Evolutionary conservation across 2,329 filamentous ascomycete genomes (phyloP), one percentile per base, ranked within the genome.

Genomic region (Scytalidium sp.): DNA sequence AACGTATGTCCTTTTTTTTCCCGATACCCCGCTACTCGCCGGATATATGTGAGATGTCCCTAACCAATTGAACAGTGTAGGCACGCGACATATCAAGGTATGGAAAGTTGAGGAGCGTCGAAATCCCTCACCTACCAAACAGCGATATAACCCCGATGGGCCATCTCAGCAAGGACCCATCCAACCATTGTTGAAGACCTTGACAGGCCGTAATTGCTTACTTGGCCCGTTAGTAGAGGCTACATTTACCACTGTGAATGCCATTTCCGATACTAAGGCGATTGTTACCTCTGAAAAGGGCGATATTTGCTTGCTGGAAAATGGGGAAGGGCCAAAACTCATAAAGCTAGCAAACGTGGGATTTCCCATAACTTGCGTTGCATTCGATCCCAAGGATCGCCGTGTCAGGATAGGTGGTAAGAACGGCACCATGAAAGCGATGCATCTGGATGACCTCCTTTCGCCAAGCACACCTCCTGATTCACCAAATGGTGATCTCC

Each of bases 61-160:
- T 39, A 45, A 42, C 15, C 25, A 29, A n/a, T 47, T 49, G 39
- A 13, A 46, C 42, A 70, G 67, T 19, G 82, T 94, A 20, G 94
- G 94, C 13, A 87, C 94, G 46, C 84, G 94, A 21, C 93, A 97
- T 70, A 83, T 97, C 67, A 97, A 97, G 69, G 81, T 95, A 45
- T 99, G 94, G 94, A 85, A 86, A 58, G 79, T 94, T 10, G 88
- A 94, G 29, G 90, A 93, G 21, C 71, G 62, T 50, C 74, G 64
- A 40, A 71, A 76, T 17, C 70, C 71, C 4, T 87, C 87, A 19
- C 86, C 88, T 1, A 73, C 78, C 8, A 90, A 89, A 64, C 68
- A 79, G 62, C 81, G 78, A 55, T 78, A 81, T 51, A 64, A 70
- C 19, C 66, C 67, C 45, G 80, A 83, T 43, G 60, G 64, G 27